Evolutionary conservation across 495 filamentous ascomycete species (phyloP), one percentile per base, ranked within the genome.

Genomic region (Hyphodiscus hymeniophilus): DNA sequence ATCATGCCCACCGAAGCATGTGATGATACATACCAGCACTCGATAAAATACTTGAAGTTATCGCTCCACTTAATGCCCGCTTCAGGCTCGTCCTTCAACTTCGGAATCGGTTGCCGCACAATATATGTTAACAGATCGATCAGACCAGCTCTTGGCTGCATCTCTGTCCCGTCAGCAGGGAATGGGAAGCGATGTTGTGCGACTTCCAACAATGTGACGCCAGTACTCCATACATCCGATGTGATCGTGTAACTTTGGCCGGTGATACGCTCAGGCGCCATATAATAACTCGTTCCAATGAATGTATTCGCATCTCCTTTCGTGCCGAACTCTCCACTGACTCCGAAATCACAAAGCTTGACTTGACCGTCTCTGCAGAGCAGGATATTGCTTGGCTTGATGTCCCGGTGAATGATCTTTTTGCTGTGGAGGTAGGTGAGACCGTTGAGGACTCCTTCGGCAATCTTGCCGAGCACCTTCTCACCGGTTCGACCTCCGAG

Each of bases 1-100:
- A 11, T 2, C 1, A 6, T 15, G 12, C 12, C 16, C 16, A 11
- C 31, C 3, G 16, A 34, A 1, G 16, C n/a, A n/a, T n/a, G n/a
- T n/a, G n/a, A n/a, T n/a, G n/a, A n/a, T n/a, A 86, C 88, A 63
- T 82, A 97, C 92, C 94, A 97, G 80, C 89, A 95, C 66, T 94
- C 89, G 63, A 98, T 95, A 56, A 97, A 98, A 63, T 95, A 96
- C 61, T 98, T 98, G 67, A 98, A 97, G 54, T 81, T 92, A 56
- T 89, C 85, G 54, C 84, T 92, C 92, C 92, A 97, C 60, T 77
- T 82, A 57, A 97, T 94, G 32, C 75, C 78, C 12, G 75, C 70
- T 33, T 77, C 75, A 15, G 86, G 86, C 66, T 98, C 92, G 58
- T 98, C 94, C 65, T 95, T 96, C 43, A 98, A 70, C 65, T 91